Base-by-base conservation (phyloP, 2,329 filamentous ascomycete species). In the Samsoniella hepiali region DNA sequence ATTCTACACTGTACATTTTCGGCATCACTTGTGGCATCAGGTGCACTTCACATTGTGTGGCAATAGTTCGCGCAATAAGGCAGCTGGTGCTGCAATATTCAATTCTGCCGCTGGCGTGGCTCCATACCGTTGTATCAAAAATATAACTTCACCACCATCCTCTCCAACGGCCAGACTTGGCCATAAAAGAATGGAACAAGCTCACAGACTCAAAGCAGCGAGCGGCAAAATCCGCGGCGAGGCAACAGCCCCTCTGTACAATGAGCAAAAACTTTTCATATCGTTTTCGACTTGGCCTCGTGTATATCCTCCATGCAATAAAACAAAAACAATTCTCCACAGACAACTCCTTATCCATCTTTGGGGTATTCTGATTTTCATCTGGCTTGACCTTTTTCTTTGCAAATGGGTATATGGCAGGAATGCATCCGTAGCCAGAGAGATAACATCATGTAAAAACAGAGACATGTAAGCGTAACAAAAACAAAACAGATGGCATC, bases 351-450 rank as follows among this genome's bases (percentile, higher is more conserved):
- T 40, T 40, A 50, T 59, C 57, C 54, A 63, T 59, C 62, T 56
- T 22, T 29, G 49, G 62, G 61, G 62, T 63, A 63, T 63, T 59
- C 44, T 63, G 38, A 57, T 63, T 59, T 63, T 59, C 56, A 55
- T 59, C 54, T 55, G 38, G 42, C 62, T 58, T 29, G 45, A 38
- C 47, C 36, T 55, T 63, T 63, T 63, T 59, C 40, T 54, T 49
- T 63, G 62, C 62, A 59, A 63, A 55, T 58, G 64, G 64, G 64
- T 65, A 65, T 65, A 65, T 53, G 57, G 56, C 62, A 45, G 49
- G 64, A 61, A 53, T 27, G 47, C 31, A 55, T 62, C 60, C 60
- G 17, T 54, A 64, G 49, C 60, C 58, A 59, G 47, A 59, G 47
- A 45, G 38, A 54, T 32, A 58, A 55, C 55, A 42, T 58, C 47